Conservation (phyloP, 164 flowering plant species). For the Warburgia ugandensis region DNA sequence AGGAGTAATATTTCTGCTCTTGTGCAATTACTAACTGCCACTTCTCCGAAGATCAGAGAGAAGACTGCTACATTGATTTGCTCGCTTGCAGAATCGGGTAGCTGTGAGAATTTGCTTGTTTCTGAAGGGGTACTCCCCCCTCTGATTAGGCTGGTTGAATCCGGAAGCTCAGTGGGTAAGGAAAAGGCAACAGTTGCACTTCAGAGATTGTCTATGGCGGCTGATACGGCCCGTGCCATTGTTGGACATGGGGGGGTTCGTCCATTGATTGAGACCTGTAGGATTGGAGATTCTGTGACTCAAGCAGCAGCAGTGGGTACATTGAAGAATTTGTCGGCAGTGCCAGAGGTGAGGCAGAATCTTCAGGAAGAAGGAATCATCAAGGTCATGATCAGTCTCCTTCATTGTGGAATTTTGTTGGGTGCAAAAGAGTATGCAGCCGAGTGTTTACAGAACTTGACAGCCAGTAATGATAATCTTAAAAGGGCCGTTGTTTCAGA, state of each 20-base stretch:
- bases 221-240: constrained; percentile 64
- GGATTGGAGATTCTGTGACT: constrained; percentile 59
- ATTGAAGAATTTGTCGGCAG: constrained; percentile 70
- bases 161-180: constrained; percentile 57
- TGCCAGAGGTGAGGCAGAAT: constrained; percentile 66
- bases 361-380: constrained; percentile 80
- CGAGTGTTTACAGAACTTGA: constrained; percentile 81
- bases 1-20: constrained; percentile 69
- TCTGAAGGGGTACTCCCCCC: constrained; percentile 87
- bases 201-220: constrained; percentile 68
- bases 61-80: constrained; percentile 64
- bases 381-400: constrained; percentile 57
- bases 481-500: constrained; percentile 47
- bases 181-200: constrained; percentile 82
- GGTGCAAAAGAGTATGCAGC: constrained; percentile 87
- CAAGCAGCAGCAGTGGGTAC: constrained; percentile 77
- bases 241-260: constrained; percentile 81
- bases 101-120: constrained; percentile 77
- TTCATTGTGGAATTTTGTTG: constrained; percentile 58
- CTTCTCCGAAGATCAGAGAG: constrained; percentile 71
- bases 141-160: constrained; percentile 70
- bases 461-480: constrained; percentile 52
- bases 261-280: constrained; percentile 71
- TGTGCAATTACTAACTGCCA: constrained; percentile 75
- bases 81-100: constrained; percentile 73